These are phyloP conservation scores for Platanus orientalis DNA, from an alignment of 164 flowering plant genomes.

Conservation along the genomic window DNA sequence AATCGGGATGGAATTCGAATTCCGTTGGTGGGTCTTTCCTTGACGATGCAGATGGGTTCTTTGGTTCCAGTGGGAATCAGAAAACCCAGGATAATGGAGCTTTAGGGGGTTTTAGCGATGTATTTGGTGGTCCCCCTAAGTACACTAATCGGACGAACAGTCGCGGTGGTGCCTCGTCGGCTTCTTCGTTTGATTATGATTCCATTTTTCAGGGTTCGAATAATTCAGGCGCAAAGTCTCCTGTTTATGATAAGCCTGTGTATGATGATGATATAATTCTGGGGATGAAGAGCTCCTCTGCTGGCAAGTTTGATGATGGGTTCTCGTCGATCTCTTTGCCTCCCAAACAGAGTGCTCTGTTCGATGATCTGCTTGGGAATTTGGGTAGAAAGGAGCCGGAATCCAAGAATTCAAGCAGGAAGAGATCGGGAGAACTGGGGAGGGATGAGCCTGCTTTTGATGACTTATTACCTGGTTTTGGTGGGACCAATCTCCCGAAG, in stretches of 20 bases:
- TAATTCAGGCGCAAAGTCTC: conserved; percentile 18
- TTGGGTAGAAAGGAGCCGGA: conserved; percentile 31
- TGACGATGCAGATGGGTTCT: conserved; percentile 36
- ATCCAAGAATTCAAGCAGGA: conserved; percentile 18
- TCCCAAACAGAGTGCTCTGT: conserved; percentile 21
- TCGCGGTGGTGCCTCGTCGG: conserved; percentile 5
- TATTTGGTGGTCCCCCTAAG: conserved; percentile 48
- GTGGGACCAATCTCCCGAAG: conserved; percentile 26
- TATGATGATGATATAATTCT: conserved; percentile 63
- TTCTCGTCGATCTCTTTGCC: conserved; percentile 38
- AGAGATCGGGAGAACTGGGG: conserved; percentile 17
- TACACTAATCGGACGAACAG: conserved; percentile 6
- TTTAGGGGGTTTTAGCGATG: conserved; percentile 30
- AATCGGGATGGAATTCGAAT: conserved; percentile 24
- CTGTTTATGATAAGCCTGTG: conserved; percentile 66
- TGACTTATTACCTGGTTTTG: conserved; percentile 53
- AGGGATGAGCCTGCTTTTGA: conserved; percentile 38
- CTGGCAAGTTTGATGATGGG: conserved; percentile 40
- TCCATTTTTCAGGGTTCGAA: conserved; percentile 39
- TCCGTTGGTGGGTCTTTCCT: conserved; percentile 16
- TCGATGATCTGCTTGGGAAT: conserved; percentile 56
- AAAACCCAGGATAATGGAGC: conserved; percentile 14
- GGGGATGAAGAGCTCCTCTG: conserved; percentile 41
- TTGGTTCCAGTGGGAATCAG: conserved; percentile 17
- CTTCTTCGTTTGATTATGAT: conserved; percentile 38